Evolutionary conservation across 228 moss, liverwort and hornwort species (phyloP), one percentile per base, ranked within the genome.

Genomic region (Sphagnum magellanicum): DNA sequence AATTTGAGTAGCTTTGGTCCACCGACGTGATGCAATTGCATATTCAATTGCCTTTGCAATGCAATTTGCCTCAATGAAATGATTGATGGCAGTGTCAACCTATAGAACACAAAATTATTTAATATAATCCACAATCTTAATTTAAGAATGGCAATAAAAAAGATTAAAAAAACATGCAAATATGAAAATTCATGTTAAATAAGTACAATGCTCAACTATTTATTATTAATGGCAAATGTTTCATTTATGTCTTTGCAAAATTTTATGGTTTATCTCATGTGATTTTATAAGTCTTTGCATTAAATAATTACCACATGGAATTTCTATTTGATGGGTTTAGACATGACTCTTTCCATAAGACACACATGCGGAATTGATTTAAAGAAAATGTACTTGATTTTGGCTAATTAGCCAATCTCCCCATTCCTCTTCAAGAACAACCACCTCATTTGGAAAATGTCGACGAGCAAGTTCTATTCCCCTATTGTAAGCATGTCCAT

Each of bases 21-120:
- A 98, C 74, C 91, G 97, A 72, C 87, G 78, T 51, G 91, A 91
- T 61, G 85, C 68, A 58, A 98, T 98, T n/a, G 97, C 93, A 48
- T 90, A 90, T 77, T 93, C 97, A 53, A 98, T 84, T 46, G 97
- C 93, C 77, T 75, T 91, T 63, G 82, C 82, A 71, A 72, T 73
- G 75, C 91, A 93, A 32, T 90, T 91, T 16, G 91, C 93, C 77
- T 98, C 97, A 17, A 91, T 87, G 68, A 93, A 98, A 78, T 98
- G 97, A 76, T 87, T 91, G 52, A 91, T 84, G 32, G 97, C 93
- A 72, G 82, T 81, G 74, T 93, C 97, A 71, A 89, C 82, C 97
- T 98, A 73, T 64, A 7, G 63, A 71, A 4, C 11, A 8, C 3
- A 55, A 55, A 55, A 8, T 1, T 12, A 8, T 55, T 55, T 55